Percentiles rank a stretch among this genome's conserved stretches.
Conservation (phyloP, 768 basidiomycete species). For the Trametopsis cervina region DNA sequence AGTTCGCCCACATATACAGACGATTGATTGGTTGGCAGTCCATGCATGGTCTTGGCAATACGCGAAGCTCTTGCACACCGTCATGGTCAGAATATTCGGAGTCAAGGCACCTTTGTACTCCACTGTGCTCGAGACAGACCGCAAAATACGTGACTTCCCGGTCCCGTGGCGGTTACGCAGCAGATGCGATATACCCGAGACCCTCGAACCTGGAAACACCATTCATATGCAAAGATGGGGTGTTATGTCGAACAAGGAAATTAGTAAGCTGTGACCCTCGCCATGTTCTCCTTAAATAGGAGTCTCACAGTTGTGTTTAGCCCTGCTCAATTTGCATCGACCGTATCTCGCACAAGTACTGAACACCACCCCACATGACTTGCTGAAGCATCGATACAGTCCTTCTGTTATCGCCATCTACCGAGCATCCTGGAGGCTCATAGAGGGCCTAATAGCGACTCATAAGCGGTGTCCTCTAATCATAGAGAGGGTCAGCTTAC, state of each 20-base stretch:
- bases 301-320: slow-evolving; percentile 25
- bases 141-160: slow-evolving; percentile 43
- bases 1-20: neutral
- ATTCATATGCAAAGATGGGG: slow-evolving; percentile 16
- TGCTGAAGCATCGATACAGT: slow-evolving; percentile 53
- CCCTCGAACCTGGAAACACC: slow-evolving; percentile 9
- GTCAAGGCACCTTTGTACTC: slow-evolving; percentile 31
- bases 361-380: slow-evolving; percentile 49
- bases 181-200: slow-evolving; percentile 16
- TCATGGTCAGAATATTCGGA: slow-evolving; percentile 46
- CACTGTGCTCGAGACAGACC: slow-evolving; percentile 42
- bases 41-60: slow-evolving; percentile 52
- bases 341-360: slow-evolving; percentile 63
- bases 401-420: slow-evolving; percentile 69
- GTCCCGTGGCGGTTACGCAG: slow-evolving; percentile 38
- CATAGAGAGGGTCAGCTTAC: slow-evolving; percentile 37
- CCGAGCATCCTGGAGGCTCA: slow-evolving; percentile 63
- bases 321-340: slow-evolving; percentile 57
- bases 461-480: slow-evolving; percentile 35
- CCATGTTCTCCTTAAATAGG: slow-evolving; percentile 8
- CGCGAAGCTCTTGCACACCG: slow-evolving; percentile 41
- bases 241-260: slow-evolving; percentile 22
- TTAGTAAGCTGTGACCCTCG: slow-evolving; percentile 12
- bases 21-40: slow-evolving; percentile 28
- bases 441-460: slow-evolving; percentile 39